phyloP scores from a whole-genome alignment of 768 basidiomycete genomes.

The Serendipita sp. region DNA sequence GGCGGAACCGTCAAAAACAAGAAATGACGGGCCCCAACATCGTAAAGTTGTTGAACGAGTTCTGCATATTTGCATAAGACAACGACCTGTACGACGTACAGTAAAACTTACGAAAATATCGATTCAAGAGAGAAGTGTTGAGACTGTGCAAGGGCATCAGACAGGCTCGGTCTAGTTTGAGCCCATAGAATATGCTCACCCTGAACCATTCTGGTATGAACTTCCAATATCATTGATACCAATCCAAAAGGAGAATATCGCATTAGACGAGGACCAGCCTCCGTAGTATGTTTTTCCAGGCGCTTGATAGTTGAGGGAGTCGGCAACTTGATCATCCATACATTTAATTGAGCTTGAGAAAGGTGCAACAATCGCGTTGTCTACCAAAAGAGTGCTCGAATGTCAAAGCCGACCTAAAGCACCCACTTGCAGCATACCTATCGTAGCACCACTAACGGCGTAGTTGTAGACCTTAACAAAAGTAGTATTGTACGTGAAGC shows the following conservation, averaged over 20 bases:
- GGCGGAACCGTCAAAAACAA: slow-evolving; percentile 49
- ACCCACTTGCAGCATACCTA: slow-evolving; percentile 38
- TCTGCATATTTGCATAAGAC: slow-evolving; percentile 14
- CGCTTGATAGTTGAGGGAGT: slow-evolving; percentile 31
- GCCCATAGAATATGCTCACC: slow-evolving; percentile 23
- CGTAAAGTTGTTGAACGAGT: slow-evolving; percentile 19
- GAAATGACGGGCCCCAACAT: slow-evolving; percentile 43
- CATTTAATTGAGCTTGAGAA: slow-evolving; percentile 17
- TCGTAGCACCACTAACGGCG: slow-evolving; percentile 52
- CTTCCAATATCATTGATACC: slow-evolving; percentile 49
- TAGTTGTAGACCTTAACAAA: slow-evolving; percentile 45
- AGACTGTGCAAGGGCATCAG: slow-evolving; percentile 22
- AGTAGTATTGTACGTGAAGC: slow-evolving; percentile 36
- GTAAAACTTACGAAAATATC: slow-evolving; percentile 23
- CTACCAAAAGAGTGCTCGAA: slow-evolving; percentile 47
- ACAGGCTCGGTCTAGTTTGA: slow-evolving; percentile 32
- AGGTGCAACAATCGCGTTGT: slow-evolving; percentile 26
- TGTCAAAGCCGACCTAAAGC: slow-evolving; percentile 26
- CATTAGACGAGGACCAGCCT: slow-evolving; percentile 39
- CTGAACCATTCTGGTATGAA: slow-evolving; percentile 21
- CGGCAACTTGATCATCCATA: slow-evolving; percentile 43
- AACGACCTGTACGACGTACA: slow-evolving; percentile 3
- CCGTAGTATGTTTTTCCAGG: slow-evolving; percentile 28
- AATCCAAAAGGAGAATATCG: slow-evolving; percentile 54
- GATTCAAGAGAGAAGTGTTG: slow-evolving; percentile 31